Evolutionary conservation across 148 eudicot species (phyloP), one percentile per base, ranked within the genome.

Genomic region (Heliamphora exappendiculata): DNA sequence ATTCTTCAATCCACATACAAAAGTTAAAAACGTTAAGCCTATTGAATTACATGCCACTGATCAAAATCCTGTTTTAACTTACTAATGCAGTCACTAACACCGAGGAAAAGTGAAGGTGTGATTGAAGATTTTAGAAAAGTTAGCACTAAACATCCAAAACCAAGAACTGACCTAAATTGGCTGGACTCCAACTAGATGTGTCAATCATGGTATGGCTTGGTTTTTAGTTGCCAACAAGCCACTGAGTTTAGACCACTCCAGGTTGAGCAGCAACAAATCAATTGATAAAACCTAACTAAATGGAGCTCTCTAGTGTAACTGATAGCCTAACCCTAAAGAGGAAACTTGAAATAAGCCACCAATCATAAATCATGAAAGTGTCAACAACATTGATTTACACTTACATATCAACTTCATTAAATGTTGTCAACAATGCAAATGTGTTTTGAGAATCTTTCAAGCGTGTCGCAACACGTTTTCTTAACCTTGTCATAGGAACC

Each of bases 401-500:
- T 84, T 83, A 92, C 97, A 94, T 94, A 77, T 94, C 97, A 75
- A 94, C 90, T 87, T 94, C 98, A 78, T 94, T 94, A 60, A 93
- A 94, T 57, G 98, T 94, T 37, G 98, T 92, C 85, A 94, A 76
- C 92, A 94, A 13, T 34, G 97, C 98, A 82, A 92, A 94, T 31
- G 98, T 94, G 80, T 94, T 94, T 66, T 94, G 97, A 77, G 98
- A 90, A 76, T 94, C 98, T 79, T 94, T 92, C 87, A 94, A 80
- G 55, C 98, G 95, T 22, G 93, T 86, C 39, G 97, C 98, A 76
- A 92, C 98, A 75, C 98, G 83, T 81, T 93, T 93, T 77, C 98
- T 90, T 54, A 91, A 91, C 82, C 98, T 90, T 77, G 98, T 94
- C 97, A 94, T 92, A 3, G 96, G 98, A 80, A 94, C 95, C 98